A percentile compares a stretch with the other conserved stretches of the same genome.
Conservation (phyloP, 140 eudicot species). For the Ambrosia hybrid region DNA sequence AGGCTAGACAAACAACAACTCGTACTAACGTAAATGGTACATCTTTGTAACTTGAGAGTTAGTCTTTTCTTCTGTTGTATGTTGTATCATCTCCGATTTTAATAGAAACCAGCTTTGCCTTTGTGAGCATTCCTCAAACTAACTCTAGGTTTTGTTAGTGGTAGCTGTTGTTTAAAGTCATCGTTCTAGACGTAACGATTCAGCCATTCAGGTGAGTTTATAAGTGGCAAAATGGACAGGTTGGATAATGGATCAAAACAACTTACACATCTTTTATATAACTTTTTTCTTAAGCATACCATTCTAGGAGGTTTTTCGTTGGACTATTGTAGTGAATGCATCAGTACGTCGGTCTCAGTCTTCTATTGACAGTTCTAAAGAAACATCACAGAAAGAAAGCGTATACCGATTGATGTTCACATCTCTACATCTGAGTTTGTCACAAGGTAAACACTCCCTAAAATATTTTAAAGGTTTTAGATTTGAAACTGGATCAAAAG, state of each 20-base stretch:
- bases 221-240: not conserved
- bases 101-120: slow-evolving; percentile 23
- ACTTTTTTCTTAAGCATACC: not conserved
- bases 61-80: slow-evolving; percentile 24
- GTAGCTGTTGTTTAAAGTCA: not conserved
- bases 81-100: slow-evolving; percentile 15
- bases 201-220: not conserved
- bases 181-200: not conserved
- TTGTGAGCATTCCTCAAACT: slow-evolving; percentile 21
- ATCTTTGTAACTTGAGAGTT: slow-evolving; percentile 29
- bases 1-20: slow-evolving; percentile 69
- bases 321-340: too few relatives aligned
- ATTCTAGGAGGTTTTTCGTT: not conserved
- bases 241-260: not conserved
- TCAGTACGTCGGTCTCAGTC: too few relatives aligned
- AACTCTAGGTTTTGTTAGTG: not conserved
- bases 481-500: too few relatives aligned
- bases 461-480: too few relatives aligned
- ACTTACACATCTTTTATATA: not conserved
- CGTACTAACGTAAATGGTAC: slow-evolving; percentile 49
- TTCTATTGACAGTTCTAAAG: too few relatives aligned
- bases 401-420: too few relatives aligned
- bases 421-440: too few relatives aligned
- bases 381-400: too few relatives aligned
- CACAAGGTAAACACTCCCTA: too few relatives aligned